Base-by-base conservation (phyloP, 2,329 filamentous ascomycete species). In the Aureobasidium namibiae region DNA sequence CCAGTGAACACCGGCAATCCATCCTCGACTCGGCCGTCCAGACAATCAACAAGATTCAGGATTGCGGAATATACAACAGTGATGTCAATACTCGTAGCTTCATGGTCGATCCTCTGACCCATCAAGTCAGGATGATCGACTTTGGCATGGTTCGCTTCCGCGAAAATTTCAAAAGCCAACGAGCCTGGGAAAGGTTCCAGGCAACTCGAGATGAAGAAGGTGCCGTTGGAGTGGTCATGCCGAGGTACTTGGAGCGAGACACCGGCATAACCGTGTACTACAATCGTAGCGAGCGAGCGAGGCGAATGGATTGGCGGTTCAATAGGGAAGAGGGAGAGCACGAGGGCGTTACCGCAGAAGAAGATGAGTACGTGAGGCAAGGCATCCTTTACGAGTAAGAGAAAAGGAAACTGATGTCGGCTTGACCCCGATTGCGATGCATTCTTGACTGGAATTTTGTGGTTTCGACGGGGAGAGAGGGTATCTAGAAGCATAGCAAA, bases 81-180 rank as follows among this genome's bases (percentile, higher is more conserved):
- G 50, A 54, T 13, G n/a, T 54, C n/a, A 54, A 54, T 11, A 54
- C 50, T 0, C 50, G 50, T 9, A 54, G 36, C 36, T 54, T 54
- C 26, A 33, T 42, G 2, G 50, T 42, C 4, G 38, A 54, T 16
- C 10, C 50, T n/a, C 4, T 29, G 6, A n/a, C n/a, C 6, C 48
- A 18, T 21, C 29, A 42, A 16, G 50, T 54, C 50, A 54, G 31
- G 36, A 54, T 54, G 50, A 42, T 54, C 6, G 50, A 54, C 6
- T 54, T 54, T 4, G 38, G 38, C 3, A 29, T 41, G 5, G 24
- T 41, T n/a, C 29, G 0, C 1, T 42, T 54, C 26, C 34, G 50
- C 11, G 50, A 54, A 34, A 18, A 54, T 6, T 8, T 3, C 18
- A 8, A 54, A 9, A 23, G 8, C 1, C 36, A 54, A 3, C 33